These are phyloP conservation scores for Talaromyces adpressus DNA, from an alignment of 495 filamentous ascomycete species.

Conservation along the genomic window DNA sequence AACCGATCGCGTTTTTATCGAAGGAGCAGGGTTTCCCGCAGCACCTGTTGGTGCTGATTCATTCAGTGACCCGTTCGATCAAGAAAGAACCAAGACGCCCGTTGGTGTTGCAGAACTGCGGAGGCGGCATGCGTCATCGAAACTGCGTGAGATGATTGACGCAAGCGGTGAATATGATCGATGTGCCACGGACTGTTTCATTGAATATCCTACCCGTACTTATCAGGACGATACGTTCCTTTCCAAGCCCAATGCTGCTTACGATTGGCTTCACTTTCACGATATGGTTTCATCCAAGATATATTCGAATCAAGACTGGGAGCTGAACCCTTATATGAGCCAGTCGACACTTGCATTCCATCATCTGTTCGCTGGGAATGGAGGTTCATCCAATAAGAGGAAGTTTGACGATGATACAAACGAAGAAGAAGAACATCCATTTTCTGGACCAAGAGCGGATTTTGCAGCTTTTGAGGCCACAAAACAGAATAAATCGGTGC, in stretches of 20 bases:
- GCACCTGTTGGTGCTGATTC: constrained; percentile 26
- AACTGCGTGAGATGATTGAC: constrained; percentile 83
- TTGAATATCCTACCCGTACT: constrained; percentile 72
- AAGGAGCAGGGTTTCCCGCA: constrained; percentile 79
- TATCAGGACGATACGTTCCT: constrained; percentile 91
- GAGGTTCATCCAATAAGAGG: constrained; percentile 25
- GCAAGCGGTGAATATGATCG: constrained; percentile 83
- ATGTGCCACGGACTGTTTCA: constrained; percentile 76
- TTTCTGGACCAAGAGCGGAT: constrained; percentile 72
- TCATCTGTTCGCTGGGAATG: constrained; percentile 67
- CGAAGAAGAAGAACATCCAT: constrained; percentile 55
- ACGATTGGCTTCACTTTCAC: constrained; percentile 94
- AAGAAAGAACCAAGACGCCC: constrained; percentile 19
- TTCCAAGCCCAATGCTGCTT: constrained; percentile 76
- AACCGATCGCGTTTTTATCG: constrained; percentile 76
- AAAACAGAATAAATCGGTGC: constrained; percentile 56
- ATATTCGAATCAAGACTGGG: constrained; percentile 76
- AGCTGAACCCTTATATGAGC: constrained; percentile 75
- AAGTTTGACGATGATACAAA: constrained; percentile 40
- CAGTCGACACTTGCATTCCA: constrained; percentile 86
- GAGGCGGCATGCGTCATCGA: constrained; percentile 70
- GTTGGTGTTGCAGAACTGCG: constrained; percentile 62
- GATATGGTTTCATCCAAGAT: constrained; percentile 71
- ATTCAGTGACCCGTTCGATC: constrained; percentile 27
- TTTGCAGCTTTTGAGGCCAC: constrained; percentile 69